phyloP scores from a whole-genome alignment of 257 asterid genomes.

The Schizonepeta tenuifolia region DNA sequence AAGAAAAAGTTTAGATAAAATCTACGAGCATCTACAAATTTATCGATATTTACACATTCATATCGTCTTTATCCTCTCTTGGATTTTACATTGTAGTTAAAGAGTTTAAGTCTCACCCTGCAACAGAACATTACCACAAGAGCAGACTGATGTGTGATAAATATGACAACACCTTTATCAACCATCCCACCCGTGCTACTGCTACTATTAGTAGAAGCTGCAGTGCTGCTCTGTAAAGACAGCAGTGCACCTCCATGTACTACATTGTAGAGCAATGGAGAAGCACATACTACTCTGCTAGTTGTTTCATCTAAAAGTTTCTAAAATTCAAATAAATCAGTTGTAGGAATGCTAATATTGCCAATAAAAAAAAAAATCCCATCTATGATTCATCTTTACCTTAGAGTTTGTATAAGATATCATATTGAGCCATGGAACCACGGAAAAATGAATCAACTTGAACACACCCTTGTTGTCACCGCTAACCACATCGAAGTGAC shows the following conservation, averaged over 20 bases:
- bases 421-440: conserved; percentile 71
- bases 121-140: conserved; percentile 83
- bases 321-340: conserved; percentile 51
- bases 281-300: conserved; percentile 84
- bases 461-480: conserved; percentile 95
- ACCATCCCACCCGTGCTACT: conserved; percentile 66
- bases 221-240: conserved; percentile 56
- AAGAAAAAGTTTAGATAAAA: too few relatives aligned
- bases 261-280: conserved; percentile 70
- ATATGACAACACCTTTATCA: conserved; percentile 87
- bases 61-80: too few relatives aligned
- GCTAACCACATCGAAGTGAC: conserved; percentile 75
- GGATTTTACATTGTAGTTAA: too few relatives aligned
- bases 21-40: too few relatives aligned
- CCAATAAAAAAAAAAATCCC: conserved; percentile 14
- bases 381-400: conserved; percentile 48
- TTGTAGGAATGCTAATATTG: conserved; percentile 26
- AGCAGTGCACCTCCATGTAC: conserved; percentile 49
- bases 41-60: too few relatives aligned
- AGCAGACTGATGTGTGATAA: conserved; percentile 86
- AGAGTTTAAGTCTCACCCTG: too few relatives aligned
- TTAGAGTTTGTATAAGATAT: conserved; percentile 59
- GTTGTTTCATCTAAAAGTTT: conserved; percentile 84
- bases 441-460: conserved; percentile 68
- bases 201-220: conserved; percentile 55